phyloP scores from a whole-genome alignment of 331 rosid genomes.

The Spiraea crenata region DNA sequence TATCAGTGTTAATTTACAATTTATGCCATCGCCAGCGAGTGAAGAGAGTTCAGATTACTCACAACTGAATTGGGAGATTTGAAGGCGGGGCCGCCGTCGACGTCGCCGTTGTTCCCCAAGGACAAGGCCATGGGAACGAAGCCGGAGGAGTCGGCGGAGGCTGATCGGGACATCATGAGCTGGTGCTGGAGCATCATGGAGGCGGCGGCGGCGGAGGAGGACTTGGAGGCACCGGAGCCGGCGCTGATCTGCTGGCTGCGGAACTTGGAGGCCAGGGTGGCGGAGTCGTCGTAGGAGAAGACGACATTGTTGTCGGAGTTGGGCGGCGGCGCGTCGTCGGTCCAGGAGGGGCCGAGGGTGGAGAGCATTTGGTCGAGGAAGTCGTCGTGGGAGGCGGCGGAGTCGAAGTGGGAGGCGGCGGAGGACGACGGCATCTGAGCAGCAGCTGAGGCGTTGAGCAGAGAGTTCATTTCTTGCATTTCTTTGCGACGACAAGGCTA shows the following conservation, averaged over 20 bases:
- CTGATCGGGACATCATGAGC: conserved; percentile 50
- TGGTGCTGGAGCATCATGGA: conserved; percentile 76
- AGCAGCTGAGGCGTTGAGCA: conserved; percentile 49
- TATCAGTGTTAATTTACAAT: neutral
- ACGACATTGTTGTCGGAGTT: conserved; percentile 32
- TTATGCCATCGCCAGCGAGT: neutral
- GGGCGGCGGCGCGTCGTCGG: conserved; percentile 35
- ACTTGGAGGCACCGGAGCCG: conserved; percentile 19
- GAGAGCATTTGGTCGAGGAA: conserved; percentile 90
- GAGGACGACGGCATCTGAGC: conserved; percentile 30
- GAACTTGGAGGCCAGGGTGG: conserved; percentile 64
- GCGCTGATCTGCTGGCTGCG: conserved; percentile 70
- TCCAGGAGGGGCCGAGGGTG: conserved; percentile 47
- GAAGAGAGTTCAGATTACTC: conserved; percentile 5
- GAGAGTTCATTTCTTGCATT: conserved; percentile 67
- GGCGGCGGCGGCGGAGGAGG: conserved; percentile 42
- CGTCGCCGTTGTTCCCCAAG: conserved; percentile 35
- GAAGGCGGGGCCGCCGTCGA: conserved; percentile 49
- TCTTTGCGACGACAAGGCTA: conserved; percentile 63
- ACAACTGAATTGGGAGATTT: conserved; percentile 57
- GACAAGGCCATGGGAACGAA: conserved; percentile 49
- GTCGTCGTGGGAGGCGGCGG: conserved; percentile 60
- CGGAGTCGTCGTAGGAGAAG: conserved; percentile 50
- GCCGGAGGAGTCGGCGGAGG: conserved; percentile 33
- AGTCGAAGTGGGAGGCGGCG: conserved; percentile 39